These are phyloP conservation scores for Tephrocybe sp. DNA, from an alignment of 768 basidiomycete genomes.

Conservation along the genomic window DNA sequence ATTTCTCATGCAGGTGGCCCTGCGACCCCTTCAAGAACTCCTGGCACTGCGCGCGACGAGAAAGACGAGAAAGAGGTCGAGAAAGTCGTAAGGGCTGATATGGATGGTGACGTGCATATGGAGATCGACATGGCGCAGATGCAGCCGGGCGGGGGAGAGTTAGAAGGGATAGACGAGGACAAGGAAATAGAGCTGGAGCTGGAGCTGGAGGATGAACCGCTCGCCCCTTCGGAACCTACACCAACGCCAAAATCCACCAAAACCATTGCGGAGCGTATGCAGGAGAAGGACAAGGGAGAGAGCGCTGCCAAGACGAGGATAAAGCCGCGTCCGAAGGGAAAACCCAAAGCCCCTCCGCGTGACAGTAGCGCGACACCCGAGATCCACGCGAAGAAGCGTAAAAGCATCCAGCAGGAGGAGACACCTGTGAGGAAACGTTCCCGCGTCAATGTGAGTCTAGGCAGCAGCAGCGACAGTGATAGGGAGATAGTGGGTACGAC, in stretches of 20 bases:
- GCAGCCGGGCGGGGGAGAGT: neutral
- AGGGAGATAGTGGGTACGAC: constrained; percentile 12
- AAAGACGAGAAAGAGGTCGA: constrained; percentile 27
- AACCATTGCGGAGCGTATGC: constrained; percentile 15
- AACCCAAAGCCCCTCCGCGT: constrained; percentile 1
- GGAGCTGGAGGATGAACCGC: constrained; percentile 3
- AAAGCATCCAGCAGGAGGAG: constrained; percentile 7
- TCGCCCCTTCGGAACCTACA: constrained; percentile 2
- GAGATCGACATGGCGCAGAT: constrained; percentile 3
- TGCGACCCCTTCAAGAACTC: constrained; percentile 22
- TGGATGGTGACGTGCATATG: constrained; percentile 5
- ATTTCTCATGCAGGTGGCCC: constrained; percentile 7
- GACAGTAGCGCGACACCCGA: constrained; percentile 5
- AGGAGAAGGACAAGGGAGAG: constrained; percentile 17
- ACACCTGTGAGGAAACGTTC: constrained; percentile 8
- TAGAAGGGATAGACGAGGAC: constrained; percentile 2
- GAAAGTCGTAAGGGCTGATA: constrained; percentile 16
- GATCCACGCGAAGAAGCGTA: constrained; percentile 7
- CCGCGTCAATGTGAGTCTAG: neutral
- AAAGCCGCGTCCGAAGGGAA: constrained; percentile 16
- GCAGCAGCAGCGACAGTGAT: constrained; percentile 11
- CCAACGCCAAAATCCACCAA: constrained; percentile 12
- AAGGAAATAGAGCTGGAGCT: neutral
- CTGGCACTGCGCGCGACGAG: constrained; percentile 24
- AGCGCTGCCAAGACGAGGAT: constrained; percentile 20